Percentiles rank a stretch among this genome's conserved stretches.
phyloP scores from a whole-genome alignment of 2,329 filamentous ascomycete genomes.

The Penicillium sp. region DNA sequence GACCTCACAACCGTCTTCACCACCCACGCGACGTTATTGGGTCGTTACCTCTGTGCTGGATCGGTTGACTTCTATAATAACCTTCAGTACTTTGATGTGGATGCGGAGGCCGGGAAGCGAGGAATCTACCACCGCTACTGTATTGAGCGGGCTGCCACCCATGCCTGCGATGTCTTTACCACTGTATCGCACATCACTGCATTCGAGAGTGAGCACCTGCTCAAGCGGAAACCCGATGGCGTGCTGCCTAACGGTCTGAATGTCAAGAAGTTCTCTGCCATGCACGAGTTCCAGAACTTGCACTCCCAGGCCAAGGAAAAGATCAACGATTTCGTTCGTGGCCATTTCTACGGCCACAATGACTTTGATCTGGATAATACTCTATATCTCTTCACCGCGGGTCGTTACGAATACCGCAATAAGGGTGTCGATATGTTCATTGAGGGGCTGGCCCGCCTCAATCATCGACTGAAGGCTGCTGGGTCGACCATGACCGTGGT shows the following conservation, averaged over 20 bases:
- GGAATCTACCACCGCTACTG: slow-evolving; percentile 99
- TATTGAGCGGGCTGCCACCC: slow-evolving; percentile 90
- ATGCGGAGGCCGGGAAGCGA: slow-evolving; percentile 93
- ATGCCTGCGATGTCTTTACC: slow-evolving; percentile 94
- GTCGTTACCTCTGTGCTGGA: slow-evolving; percentile 92
- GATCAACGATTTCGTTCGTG: slow-evolving; percentile 96
- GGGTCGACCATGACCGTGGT: slow-evolving; percentile 93
- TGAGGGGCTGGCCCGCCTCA: slow-evolving; percentile 88
- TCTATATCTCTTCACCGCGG: slow-evolving; percentile 94
- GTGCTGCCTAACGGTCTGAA: slow-evolving; percentile 96
- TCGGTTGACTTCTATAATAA: slow-evolving; percentile 99
- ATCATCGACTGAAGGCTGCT: slow-evolving; percentile 81
- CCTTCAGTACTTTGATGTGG: slow-evolving; percentile 92
- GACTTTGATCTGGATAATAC: slow-evolving; percentile 97
- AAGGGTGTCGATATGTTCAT: slow-evolving; percentile 99
- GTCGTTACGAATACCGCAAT: slow-evolving; percentile 95
- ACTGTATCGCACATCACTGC: slow-evolving; percentile 98
- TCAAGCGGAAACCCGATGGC: slow-evolving; percentile 96
- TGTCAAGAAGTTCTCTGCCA: slow-evolving; percentile 96
- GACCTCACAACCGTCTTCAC: slow-evolving; percentile 98
- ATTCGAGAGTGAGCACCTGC: slow-evolving; percentile 93
- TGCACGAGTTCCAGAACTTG: slow-evolving; percentile 98
- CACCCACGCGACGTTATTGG: slow-evolving; percentile 91
- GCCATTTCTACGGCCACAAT: slow-evolving; percentile 97
- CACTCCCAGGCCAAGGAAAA: slow-evolving; percentile 96